Conservation (phyloP, 2,329 filamentous ascomycete species). For the Aspergillus carbonarius region DNA sequence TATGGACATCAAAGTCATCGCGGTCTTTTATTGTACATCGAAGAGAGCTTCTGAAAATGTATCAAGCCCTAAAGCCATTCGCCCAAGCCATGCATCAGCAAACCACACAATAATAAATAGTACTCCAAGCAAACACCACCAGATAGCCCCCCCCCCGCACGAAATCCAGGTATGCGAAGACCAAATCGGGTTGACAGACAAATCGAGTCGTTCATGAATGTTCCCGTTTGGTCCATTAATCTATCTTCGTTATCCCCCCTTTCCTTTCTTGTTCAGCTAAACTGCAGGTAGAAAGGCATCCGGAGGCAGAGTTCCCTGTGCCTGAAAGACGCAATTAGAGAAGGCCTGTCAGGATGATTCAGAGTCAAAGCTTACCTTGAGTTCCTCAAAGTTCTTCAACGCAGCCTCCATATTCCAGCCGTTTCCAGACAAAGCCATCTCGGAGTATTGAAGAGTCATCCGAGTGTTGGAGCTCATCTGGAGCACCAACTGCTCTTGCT, state of each 20-base stretch:
- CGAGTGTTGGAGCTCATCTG: slow-evolving; percentile 75
- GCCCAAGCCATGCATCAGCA: slow-evolving; percentile 35
- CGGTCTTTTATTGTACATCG: slow-evolving; percentile 17
- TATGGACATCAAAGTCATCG: slow-evolving; percentile 25
- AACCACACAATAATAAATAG: slow-evolving; percentile 12
- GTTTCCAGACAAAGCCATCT: slow-evolving; percentile 76
- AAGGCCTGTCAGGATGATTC: neutral
- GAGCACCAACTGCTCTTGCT: slow-evolving; percentile 66
- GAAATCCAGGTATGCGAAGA: neutral
- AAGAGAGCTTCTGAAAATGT: slow-evolving; percentile 16
- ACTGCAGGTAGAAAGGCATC: slow-evolving; percentile 47
- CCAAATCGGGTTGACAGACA: neutral
- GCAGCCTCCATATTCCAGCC: slow-evolving; percentile 79
- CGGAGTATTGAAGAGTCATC: slow-evolving; percentile 76
- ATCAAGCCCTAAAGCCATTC: slow-evolving; percentile 27
- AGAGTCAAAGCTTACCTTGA: slow-evolving; percentile 58
- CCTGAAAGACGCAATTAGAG: slow-evolving; percentile 27
- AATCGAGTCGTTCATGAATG: neutral
- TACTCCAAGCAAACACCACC: slow-evolving; percentile 8
- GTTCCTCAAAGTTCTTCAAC: slow-evolving; percentile 69
- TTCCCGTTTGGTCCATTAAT: neutral
- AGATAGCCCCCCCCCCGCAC: neutral
- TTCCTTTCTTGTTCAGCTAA: neutral
- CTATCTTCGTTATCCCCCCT: neutral
- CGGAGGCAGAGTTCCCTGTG: slow-evolving; percentile 47